Conservation (phyloP, 805 yeast genomes). For the Candida sithepensis region DNA sequence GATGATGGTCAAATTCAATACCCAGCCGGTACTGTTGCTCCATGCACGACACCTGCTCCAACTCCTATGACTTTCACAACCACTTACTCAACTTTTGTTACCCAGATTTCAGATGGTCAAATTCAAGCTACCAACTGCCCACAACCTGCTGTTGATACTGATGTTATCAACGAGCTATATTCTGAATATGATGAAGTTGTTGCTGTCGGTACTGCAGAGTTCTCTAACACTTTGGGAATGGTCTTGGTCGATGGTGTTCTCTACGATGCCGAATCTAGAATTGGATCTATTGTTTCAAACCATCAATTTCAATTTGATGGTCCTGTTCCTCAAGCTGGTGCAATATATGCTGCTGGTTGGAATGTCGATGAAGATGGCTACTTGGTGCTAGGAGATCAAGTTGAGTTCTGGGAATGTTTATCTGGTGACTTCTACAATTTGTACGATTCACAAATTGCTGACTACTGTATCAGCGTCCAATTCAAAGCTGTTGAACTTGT, state of each 20-base stretch:
- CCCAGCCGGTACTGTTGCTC: not conserved
- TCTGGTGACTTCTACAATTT: not conserved
- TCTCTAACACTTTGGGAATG: conserved; percentile 57
- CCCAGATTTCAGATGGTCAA: conserved; percentile 39
- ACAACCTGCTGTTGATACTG: conserved; percentile 37
- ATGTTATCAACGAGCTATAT: conserved; percentile 57
- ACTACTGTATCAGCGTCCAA: no score
- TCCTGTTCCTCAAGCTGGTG: conserved; percentile 79
- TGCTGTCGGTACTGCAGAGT: conserved; percentile 78
- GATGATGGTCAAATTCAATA: not conserved
- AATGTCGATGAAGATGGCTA: conserved; percentile 21
- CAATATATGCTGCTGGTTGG: conserved; percentile 61
- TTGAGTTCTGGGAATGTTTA: not conserved
- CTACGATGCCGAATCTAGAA: conserved; percentile 52
- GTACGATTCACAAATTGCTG: no score
- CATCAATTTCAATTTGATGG: conserved; percentile 73
- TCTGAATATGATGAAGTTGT: conserved; percentile 73
- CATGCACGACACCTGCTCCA: conserved; percentile 33
- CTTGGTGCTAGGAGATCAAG: not conserved
- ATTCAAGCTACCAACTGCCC: conserved; percentile 35
- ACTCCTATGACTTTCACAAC: not conserved
- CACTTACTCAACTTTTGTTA: conserved; percentile 14
- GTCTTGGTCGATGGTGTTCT: conserved; percentile 34
- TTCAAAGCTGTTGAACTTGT: no score
- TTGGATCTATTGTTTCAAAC: conserved; percentile 73